These are phyloP conservation scores for Phialophora tarda DNA, from an alignment of 2,329 filamentous ascomycete species.

Conservation along the genomic window DNA sequence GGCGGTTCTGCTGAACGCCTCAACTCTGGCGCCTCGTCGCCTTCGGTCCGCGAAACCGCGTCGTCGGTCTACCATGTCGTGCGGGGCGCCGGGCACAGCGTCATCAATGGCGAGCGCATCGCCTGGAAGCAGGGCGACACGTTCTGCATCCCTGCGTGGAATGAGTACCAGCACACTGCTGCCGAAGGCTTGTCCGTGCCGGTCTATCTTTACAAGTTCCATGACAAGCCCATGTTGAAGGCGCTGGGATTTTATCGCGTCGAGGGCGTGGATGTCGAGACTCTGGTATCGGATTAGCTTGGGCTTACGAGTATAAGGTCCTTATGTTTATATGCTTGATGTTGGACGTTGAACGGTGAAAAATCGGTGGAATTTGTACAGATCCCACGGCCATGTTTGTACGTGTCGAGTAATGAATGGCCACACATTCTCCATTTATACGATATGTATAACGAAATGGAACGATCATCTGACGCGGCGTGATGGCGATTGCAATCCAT, in stretches of 20 bases:
- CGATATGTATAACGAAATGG: background rate
- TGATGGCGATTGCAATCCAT: background rate
- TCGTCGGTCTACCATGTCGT: conserved; percentile 62
- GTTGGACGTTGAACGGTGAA: conserved; percentile 2
- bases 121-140: conserved; percentile 55
- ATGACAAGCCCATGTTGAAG: conserved; percentile 62
- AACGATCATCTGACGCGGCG: background rate
- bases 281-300: conserved; percentile 44
- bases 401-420: background rate
- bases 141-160: conserved; percentile 62
- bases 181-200: conserved; percentile 37
- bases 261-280: conserved; percentile 50
- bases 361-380: background rate
- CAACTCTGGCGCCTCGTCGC: conserved; percentile 46
- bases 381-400: background rate
- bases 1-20: conserved; percentile 57
- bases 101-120: conserved; percentile 46
- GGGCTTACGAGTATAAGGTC: background rate
- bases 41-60: conserved; percentile 54
- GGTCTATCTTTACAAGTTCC: conserved; percentile 57
- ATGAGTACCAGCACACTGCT: conserved; percentile 57
- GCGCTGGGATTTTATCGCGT: conserved; percentile 58
- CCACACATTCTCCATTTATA: background rate
- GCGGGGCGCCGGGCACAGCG: conserved; percentile 50
- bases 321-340: background rate